Percentiles rank a stretch among this genome's conserved stretches.
These are phyloP conservation scores for Coniochaeta prunicola DNA, from an alignment of 2,329 filamentous ascomycete genomes.

Conservation along the genomic window DNA sequence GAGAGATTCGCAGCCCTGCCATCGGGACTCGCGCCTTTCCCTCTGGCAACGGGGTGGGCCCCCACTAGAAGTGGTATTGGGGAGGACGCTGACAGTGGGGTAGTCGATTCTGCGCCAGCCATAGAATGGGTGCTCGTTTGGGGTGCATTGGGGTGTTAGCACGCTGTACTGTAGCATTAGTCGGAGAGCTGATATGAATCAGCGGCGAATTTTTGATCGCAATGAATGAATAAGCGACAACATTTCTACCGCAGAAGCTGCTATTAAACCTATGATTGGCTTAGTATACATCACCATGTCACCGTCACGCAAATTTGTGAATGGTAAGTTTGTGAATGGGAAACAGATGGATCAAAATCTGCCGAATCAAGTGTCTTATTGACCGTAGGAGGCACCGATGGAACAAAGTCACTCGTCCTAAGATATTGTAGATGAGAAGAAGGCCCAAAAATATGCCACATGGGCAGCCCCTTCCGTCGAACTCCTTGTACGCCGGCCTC, in stretches of 20 bases:
- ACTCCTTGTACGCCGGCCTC: background rate
- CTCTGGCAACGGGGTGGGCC: background rate
- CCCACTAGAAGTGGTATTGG: too few species aligned
- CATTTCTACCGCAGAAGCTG: background rate
- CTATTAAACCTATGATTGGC: background rate
- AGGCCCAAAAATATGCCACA: background rate
- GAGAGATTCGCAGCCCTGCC: constrained; percentile 64
- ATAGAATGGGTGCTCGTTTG: too few species aligned
- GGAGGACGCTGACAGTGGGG: too few species aligned
- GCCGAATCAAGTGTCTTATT: background rate
- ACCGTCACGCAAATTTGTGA: too few species aligned
- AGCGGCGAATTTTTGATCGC: background rate
- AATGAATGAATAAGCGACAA: background rate
- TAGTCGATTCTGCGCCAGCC: too few species aligned
- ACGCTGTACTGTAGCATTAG: background rate
- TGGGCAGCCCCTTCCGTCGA: background rate
- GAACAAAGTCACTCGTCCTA: background rate
- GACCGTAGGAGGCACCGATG: background rate
- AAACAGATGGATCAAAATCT: too few species aligned
- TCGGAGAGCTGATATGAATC: background rate
- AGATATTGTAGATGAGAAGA: background rate
- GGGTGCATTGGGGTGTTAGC: background rate
- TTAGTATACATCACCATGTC: background rate
- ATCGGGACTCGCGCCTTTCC: constrained; percentile 13
- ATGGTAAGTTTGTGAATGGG: too few species aligned